These are phyloP conservation scores for Mentha longifolia DNA, from an alignment of 257 asterid species.

Conservation along the genomic window DNA sequence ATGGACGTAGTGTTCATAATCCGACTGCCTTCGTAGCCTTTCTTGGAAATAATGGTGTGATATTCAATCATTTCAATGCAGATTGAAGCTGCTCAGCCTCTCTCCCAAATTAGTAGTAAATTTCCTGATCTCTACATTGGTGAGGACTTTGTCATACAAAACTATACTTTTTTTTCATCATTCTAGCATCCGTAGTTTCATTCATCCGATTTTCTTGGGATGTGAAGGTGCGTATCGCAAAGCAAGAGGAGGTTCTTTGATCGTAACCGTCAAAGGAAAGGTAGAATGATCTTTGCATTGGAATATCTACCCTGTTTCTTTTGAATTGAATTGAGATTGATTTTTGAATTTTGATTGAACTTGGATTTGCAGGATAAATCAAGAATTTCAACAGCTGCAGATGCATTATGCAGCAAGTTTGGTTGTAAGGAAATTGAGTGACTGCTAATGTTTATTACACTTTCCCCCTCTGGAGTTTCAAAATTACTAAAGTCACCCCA, in stretches of 20 bases:
- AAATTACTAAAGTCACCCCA: conserved; percentile 4
- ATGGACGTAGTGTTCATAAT: neutral
- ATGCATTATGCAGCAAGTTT: conserved; percentile 57
- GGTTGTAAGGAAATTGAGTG: conserved; percentile 39
- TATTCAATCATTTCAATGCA: conserved; percentile 36
- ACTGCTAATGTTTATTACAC: neutral
- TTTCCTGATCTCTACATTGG: conserved; percentile 79
- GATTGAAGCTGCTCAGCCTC: conserved; percentile 81
- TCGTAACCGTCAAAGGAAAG: conserved; percentile 69
- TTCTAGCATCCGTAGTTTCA: neutral
- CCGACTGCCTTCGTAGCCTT: neutral
- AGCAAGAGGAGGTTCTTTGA: conserved; percentile 67
- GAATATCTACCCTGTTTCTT: neutral
- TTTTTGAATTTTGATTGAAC: too few species aligned
- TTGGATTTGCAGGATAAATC: conserved; percentile 54
- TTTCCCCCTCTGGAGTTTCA: conserved; percentile 17
- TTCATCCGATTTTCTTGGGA: conserved; percentile 24
- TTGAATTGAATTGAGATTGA: neutral
- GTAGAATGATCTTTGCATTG: conserved; percentile 34
- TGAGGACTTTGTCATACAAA: conserved; percentile 35
- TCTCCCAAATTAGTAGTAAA: conserved; percentile 57
- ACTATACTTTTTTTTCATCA: neutral
- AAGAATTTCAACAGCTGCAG: conserved; percentile 61
- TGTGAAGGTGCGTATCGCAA: conserved; percentile 64
- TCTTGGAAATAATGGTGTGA: neutral